Base-by-base conservation (phyloP, 495 filamentous ascomycete genomes). In the Rostrohypoxylon terebratum region DNA sequence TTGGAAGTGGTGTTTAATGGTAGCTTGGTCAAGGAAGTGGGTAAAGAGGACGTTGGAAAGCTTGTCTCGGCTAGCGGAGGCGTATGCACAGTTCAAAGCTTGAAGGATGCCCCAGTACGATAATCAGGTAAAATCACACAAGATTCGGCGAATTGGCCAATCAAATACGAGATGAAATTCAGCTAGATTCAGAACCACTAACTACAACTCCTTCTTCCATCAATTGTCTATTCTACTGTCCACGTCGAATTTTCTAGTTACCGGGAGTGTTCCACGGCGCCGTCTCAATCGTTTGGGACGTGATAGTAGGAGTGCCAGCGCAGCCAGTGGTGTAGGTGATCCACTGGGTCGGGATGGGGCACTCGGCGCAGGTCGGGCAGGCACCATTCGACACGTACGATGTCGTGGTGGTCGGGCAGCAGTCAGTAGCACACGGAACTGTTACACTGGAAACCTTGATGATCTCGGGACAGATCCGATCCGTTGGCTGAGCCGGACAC, bases 81-180 rank as follows among this genome's bases (percentile, higher is more conserved):
- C 40, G 75, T 89, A 14, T 96, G 93, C 80, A 92, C 82, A 48
- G 93, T 94, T 28, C 88, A 89, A 82, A 90, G 79, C 67, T 81
- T 96, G 70, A 88, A 87, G 81, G 87, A 87, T n/a, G 92, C 89
- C 60, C 84, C 87, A 72, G 92, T 94, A 63, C 85, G 92, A 79
- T 91, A 84, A 55, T 36, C 20, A 58, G n/a, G 9, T 11, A 58
- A 42, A 58, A 42, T 44, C 54, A 61, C 50, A 48, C 13, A 40
- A 23, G 48, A 59, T 25, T 10, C 25, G 71, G 36, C 36, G 36
- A 63, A 40, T 63, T 38, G 20, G 4, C 18, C 36, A 33, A 23
- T 33, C 54, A 20, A 68, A 34, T 44, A 66, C 51, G 59, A 75
- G 63, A 61, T 67, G 42, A 69, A 61, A 34, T 73, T 13, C 59